These are phyloP conservation scores for Escallonia rubra DNA, from an alignment of 129 eudicot species.

Conservation along the genomic window DNA sequence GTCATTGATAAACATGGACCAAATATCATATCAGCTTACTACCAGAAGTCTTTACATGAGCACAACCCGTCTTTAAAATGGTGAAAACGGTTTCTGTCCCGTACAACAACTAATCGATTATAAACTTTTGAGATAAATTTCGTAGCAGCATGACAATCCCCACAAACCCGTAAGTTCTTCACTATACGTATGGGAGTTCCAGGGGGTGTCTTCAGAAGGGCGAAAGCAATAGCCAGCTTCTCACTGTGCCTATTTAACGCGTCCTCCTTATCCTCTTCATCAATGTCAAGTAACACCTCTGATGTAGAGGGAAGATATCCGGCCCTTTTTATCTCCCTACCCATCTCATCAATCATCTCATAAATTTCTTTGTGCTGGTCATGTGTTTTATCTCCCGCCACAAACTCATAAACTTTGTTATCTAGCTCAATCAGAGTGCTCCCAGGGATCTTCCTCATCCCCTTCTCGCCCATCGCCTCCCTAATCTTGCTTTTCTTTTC, in stretches of 20 bases:
- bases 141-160: slow-evolving; percentile 67
- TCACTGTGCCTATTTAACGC: slow-evolving; percentile 73
- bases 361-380: slow-evolving; percentile 41
- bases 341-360: slow-evolving; percentile 78
- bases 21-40: not conserved
- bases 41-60: slow-evolving; percentile 72
- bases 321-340: slow-evolving; percentile 46
- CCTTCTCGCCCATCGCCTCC: slow-evolving; percentile 56
- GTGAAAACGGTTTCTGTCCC: slow-evolving; percentile 71
- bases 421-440: slow-evolving; percentile 69
- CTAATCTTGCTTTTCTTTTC: slow-evolving; percentile 65
- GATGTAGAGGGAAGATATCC: slow-evolving; percentile 68
- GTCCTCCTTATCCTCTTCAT: slow-evolving; percentile 74
- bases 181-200: slow-evolving; percentile 58
- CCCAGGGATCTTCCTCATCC: slow-evolving; percentile 65
- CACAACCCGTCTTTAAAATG: slow-evolving; percentile 55
- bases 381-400: slow-evolving; percentile 61
- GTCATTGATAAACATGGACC: not conserved
- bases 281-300: slow-evolving; percentile 63
- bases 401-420: slow-evolving; percentile 57
- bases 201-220: slow-evolving; percentile 67
- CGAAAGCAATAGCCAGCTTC: slow-evolving; percentile 79
- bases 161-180: slow-evolving; percentile 75
- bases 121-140: slow-evolving; percentile 60
- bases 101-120: slow-evolving; percentile 54